These are phyloP conservation scores for Amaranthus hypochondriacus DNA, from an alignment of 148 eudicot species.

Conservation along the genomic window DNA sequence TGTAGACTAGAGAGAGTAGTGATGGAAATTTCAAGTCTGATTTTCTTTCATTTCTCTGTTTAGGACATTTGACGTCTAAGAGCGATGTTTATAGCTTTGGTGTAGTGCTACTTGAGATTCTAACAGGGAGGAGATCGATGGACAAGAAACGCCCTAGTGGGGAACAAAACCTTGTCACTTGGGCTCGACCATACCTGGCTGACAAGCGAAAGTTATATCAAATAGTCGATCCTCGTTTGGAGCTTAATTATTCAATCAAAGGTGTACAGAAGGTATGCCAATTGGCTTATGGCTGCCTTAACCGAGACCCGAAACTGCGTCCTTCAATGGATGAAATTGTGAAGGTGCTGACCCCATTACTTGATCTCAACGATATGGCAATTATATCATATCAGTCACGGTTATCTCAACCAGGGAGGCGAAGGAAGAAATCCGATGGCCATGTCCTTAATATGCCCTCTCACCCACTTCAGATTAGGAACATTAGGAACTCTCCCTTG, in stretches of 20 bases:
- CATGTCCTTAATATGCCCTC: constrained; percentile 36
- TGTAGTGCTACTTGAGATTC: constrained; percentile 83
- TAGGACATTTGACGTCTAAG: constrained; percentile 94
- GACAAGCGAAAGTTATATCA: constrained; percentile 76
- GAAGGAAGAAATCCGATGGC: constrained; percentile 62
- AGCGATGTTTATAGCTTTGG: constrained; percentile 97
- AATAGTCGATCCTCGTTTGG: constrained; percentile 83
- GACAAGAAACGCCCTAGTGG: constrained; percentile 91
- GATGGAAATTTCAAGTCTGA: neutral
- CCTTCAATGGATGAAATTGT: constrained; percentile 89
- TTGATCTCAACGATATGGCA: constrained; percentile 77
- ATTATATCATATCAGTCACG: constrained; percentile 62
- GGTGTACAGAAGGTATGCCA: constrained; percentile 83
- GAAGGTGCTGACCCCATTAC: constrained; percentile 60
- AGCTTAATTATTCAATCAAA: constrained; percentile 79
- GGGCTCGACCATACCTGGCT: constrained; percentile 78
- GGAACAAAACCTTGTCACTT: constrained; percentile 85
- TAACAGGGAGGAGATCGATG: constrained; percentile 88
- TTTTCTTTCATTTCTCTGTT: constrained; percentile 15
- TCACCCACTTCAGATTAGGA: constrained; percentile 42
- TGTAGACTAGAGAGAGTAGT: neutral
- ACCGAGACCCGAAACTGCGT: constrained; percentile 74
- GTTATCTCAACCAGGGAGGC: constrained; percentile 59
- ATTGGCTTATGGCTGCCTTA: constrained; percentile 65
- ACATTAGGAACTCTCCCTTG: constrained; percentile 43